Evolutionary conservation across 83 land plant species (phyloP).

Genomic region (Thuja plicata): DNA sequence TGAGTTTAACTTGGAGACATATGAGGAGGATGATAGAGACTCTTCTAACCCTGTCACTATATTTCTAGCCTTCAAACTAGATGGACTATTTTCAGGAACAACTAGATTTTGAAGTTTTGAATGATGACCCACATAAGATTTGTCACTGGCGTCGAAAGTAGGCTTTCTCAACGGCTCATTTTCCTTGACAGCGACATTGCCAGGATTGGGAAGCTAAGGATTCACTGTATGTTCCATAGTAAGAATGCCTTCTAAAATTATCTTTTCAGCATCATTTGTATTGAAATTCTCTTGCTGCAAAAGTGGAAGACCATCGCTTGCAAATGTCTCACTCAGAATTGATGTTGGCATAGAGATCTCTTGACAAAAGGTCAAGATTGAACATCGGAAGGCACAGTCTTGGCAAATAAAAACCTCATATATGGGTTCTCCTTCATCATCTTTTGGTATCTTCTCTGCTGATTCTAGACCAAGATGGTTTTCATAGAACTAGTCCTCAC

Average conservation of each 20-base stretch:
- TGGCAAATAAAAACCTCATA: conserved; percentile 92
- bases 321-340: conserved; percentile 6
- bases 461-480: conserved; percentile 78
- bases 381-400: conserved; percentile 56
- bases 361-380: conserved; percentile 73
- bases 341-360: conserved; percentile 25
- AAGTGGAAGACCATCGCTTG: neutral
- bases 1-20: neutral
- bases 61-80: neutral
- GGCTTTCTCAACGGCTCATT: neutral
- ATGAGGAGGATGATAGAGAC: neutral
- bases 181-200: conserved; percentile 16
- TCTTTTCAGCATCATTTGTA: neutral
- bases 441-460: conserved; percentile 89
- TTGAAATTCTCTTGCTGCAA: conserved; percentile 9
- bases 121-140: neutral
- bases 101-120: neutral
- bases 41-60: neutral
- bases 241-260: neutral
- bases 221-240: neutral
- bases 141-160: neutral
- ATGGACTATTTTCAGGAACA: neutral
- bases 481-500: conserved; percentile 99
- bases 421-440: conserved; percentile 90
- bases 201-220: conserved; percentile 5